phyloP scores from a whole-genome alignment of 2,329 filamentous ascomycete species.

The Botrytis deweyae region DNA sequence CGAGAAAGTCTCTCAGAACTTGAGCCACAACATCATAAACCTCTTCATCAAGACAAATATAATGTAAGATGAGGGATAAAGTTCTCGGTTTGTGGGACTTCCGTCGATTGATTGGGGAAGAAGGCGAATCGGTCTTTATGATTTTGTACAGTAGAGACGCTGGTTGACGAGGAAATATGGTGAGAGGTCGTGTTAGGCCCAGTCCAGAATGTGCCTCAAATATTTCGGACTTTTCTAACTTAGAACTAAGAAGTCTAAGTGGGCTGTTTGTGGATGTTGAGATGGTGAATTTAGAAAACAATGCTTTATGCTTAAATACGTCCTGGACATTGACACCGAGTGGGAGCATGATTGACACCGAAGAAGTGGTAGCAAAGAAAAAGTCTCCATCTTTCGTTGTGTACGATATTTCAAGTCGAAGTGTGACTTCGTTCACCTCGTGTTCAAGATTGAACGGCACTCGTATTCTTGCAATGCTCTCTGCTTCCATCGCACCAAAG shows the following conservation, averaged over 20 bases:
- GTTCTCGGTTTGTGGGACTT: slow-evolving; percentile 39
- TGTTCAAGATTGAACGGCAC: slow-evolving; percentile 85
- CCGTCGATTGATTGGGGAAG: slow-evolving; percentile 36
- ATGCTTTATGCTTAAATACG: slow-evolving; percentile 76
- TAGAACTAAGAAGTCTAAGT: slow-evolving; percentile 68
- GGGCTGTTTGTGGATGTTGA: slow-evolving; percentile 76
- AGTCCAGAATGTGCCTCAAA: slow-evolving; percentile 65
- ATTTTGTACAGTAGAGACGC: slow-evolving; percentile 81
- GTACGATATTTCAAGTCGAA: slow-evolving; percentile 76
- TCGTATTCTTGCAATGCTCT: slow-evolving; percentile 55
- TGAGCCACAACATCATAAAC: slow-evolving; percentile 53
- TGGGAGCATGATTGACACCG: slow-evolving; percentile 71
- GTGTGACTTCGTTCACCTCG: slow-evolving; percentile 66
- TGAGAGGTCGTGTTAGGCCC: slow-evolving; percentile 51
- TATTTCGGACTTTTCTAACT: slow-evolving; percentile 66
- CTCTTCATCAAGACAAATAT: slow-evolving; percentile 74
- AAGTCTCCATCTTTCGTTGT: slow-evolving; percentile 65
- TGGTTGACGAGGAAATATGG: slow-evolving; percentile 79
- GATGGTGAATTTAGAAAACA: slow-evolving; percentile 90
- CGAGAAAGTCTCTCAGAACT: slow-evolving; percentile 45
- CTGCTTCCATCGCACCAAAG: slow-evolving; percentile 48
- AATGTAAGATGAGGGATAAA: slow-evolving; percentile 70
- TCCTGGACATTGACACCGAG: slow-evolving; percentile 97
- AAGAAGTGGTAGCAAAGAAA: slow-evolving; percentile 59
- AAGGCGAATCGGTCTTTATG: slow-evolving; percentile 49